phyloP scores from a whole-genome alignment of 176 grass and related monocot genomes.

The Avena atlantica region DNA sequence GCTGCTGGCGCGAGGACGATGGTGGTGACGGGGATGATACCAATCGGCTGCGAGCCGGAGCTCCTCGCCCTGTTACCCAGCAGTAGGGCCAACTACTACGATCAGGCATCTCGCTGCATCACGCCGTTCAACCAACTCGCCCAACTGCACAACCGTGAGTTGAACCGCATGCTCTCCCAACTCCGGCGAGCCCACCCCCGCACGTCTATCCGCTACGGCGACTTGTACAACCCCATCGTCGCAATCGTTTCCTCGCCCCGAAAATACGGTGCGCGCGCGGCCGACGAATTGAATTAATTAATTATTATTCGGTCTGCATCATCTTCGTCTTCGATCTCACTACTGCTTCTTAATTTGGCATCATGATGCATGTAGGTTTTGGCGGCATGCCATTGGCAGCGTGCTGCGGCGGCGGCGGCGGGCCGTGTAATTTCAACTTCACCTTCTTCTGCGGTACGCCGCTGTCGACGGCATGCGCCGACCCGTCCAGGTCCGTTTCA shows the following conservation, averaged over 20 bases:
- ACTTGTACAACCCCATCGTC: slow-evolving; percentile 52
- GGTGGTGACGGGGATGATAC: slow-evolving; percentile 58
- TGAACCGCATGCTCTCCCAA: slow-evolving; percentile 26
- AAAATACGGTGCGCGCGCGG: slow-evolving; percentile 13
- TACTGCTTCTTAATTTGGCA: too few relatives aligned
- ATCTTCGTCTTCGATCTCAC: too few relatives aligned
- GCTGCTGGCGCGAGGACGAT: slow-evolving; percentile 50
- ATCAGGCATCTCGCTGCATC: slow-evolving; percentile 58
- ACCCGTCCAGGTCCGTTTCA: not conserved
- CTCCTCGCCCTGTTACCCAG: slow-evolving; percentile 37
- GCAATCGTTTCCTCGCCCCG: slow-evolving; percentile 23
- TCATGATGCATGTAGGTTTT: not conserved
- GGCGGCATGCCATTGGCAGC: not conserved
- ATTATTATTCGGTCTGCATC: too few relatives aligned
- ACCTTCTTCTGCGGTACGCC: not conserved
- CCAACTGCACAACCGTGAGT: slow-evolving; percentile 58
- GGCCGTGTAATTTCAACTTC: not conserved
- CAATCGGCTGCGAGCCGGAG: slow-evolving; percentile 56
- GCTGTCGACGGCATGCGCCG: not conserved
- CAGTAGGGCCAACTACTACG: slow-evolving; percentile 53
- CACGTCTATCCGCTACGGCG: slow-evolving; percentile 55
- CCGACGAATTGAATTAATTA: too few relatives aligned
- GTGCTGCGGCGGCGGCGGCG: not conserved
- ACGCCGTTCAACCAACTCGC: slow-evolving; percentile 58
- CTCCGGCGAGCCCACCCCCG: slow-evolving; percentile 42